Evolutionary conservation across 2,329 filamentous ascomycete species (phyloP).

Genomic region (Tolypocladium sp.): DNA sequence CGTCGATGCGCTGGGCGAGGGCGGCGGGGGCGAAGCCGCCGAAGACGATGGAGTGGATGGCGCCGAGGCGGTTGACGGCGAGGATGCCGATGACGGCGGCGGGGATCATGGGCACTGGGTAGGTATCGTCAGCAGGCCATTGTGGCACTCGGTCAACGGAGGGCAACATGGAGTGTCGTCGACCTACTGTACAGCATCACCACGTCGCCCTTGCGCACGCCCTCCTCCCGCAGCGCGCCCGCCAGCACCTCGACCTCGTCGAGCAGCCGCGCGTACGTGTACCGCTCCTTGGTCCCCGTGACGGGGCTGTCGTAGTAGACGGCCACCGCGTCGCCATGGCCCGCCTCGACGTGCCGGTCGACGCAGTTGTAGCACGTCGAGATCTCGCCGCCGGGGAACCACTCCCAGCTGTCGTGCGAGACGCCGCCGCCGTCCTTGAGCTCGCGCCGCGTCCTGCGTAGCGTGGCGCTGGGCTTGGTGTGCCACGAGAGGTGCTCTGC

Average conservation of each 20-base stretch:
- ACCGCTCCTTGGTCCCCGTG: slow-evolving; percentile 59
- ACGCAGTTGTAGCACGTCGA: slow-evolving; percentile 89
- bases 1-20: slow-evolving; percentile 81
- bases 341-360: slow-evolving; percentile 75
- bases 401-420: slow-evolving; percentile 72
- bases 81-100: slow-evolving; percentile 80
- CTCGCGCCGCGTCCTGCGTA: slow-evolving; percentile 53
- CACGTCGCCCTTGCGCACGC: slow-evolving; percentile 74
- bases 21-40: slow-evolving; percentile 79
- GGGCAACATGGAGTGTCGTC: no score
- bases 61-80: slow-evolving; percentile 71
- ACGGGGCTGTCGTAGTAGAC: slow-evolving; percentile 87
- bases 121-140: no score
- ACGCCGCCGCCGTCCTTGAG: slow-evolving; percentile 50
- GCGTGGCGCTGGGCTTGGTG: slow-evolving; percentile 55
- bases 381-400: slow-evolving; percentile 84
- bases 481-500: slow-evolving; percentile 75
- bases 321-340: slow-evolving; percentile 64
- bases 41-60: slow-evolving; percentile 86
- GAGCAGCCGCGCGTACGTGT: slow-evolving; percentile 68
- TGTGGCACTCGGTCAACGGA: no score
- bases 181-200: slow-evolving; percentile 86
- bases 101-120: slow-evolving; percentile 97
- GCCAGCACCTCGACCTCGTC: slow-evolving; percentile 75
- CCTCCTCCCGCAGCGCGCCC: slow-evolving; percentile 72